Evolutionary conservation across 495 filamentous ascomycete genomes (phyloP).

Genomic region (Podospora comata): DNA sequence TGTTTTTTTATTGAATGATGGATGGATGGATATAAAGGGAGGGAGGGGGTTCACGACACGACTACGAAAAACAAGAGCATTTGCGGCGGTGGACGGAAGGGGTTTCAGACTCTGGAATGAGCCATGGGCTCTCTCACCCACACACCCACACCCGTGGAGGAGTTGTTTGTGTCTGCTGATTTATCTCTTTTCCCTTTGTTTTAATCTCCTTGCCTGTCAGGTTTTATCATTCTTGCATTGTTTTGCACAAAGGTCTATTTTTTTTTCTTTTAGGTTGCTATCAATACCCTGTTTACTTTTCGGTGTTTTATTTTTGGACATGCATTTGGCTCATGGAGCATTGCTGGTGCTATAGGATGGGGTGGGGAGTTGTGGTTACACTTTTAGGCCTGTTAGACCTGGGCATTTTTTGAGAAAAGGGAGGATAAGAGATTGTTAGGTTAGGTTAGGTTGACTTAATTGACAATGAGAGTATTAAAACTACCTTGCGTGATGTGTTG

Average conservation of each 20-base stretch:
- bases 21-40: background rate
- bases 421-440: background rate
- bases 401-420: background rate
- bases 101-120: background rate
- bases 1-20: background rate
- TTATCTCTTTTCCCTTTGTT: background rate
- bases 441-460: background rate
- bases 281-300: background rate
- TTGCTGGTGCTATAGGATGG: background rate
- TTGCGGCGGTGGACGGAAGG: background rate
- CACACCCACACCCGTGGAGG: background rate
- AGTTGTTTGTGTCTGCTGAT: background rate
- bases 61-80: background rate
- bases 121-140: background rate
- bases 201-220: background rate
- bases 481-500: background rate
- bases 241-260: conserved; percentile 6
- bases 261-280: background rate
- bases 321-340: background rate
- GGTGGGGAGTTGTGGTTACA: background rate
- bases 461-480: background rate
- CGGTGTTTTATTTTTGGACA: background rate
- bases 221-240: background rate
- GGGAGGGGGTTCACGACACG: background rate
- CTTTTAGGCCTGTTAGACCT: background rate